Conservation (phyloP, 129 eudicot genomes). For the Heracleum sosnowskyi region DNA sequence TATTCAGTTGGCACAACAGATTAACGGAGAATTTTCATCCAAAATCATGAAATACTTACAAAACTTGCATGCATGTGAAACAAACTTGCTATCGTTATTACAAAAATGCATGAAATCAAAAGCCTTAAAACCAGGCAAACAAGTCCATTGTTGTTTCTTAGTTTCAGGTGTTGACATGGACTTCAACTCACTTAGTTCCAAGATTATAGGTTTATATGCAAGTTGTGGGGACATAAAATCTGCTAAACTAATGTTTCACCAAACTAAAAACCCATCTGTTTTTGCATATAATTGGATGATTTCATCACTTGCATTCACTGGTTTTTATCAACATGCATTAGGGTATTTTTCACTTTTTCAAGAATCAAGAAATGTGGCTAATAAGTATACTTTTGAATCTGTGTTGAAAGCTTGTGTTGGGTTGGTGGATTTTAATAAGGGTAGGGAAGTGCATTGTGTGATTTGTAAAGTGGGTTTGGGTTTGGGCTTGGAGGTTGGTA, state of each 20-base stretch:
- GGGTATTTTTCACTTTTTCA: constrained; percentile 40
- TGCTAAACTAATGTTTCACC: constrained; percentile 45
- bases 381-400: constrained; percentile 39
- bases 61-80: constrained; percentile 19
- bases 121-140: constrained; percentile 38
- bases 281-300: constrained; percentile 87
- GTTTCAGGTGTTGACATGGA: constrained; percentile 32
- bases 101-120: constrained; percentile 53
- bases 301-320: constrained; percentile 48
- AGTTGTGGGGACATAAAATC: constrained; percentile 52
- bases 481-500: constrained; percentile 37
- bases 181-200: constrained; percentile 37
- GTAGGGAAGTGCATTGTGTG: constrained; percentile 62
- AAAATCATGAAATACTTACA: constrained; percentile 21
- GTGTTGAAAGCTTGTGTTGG: constrained; percentile 67
- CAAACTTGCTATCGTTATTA: constrained; percentile 20
- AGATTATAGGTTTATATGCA: constrained; percentile 58
- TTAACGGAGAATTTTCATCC: too few species aligned
- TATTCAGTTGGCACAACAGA: too few species aligned
- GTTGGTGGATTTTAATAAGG: constrained; percentile 44
- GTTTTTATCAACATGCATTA: constrained; percentile 44
- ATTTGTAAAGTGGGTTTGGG: constrained; percentile 40
- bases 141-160: constrained; percentile 44
- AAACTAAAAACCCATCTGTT: constrained; percentile 43
- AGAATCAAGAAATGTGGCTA: constrained; percentile 32